Percentiles rank a stretch among this genome's conserved stretches.
These are phyloP conservation scores for Chaetomium fimeti DNA, from an alignment of 495 filamentous ascomycete species.

Conservation along the genomic window DNA sequence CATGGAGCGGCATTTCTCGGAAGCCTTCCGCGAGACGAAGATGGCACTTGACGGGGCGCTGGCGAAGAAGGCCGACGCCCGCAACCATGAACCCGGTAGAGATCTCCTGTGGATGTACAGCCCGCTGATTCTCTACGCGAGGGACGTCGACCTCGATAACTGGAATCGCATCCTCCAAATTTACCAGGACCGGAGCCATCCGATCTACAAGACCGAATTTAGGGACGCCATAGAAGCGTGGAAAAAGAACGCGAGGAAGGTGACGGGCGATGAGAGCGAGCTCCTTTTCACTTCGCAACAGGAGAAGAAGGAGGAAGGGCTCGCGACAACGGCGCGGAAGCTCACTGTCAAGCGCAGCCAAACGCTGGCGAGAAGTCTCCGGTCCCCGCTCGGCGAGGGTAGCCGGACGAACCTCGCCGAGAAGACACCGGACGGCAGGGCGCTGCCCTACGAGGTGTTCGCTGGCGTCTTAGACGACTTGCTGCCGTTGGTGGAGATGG, in stretches of 20 bases:
- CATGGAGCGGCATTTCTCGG: conserved; percentile 75
- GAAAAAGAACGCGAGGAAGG: conserved; percentile 77
- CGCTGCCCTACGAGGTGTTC: conserved; percentile 81
- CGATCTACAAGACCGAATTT: conserved; percentile 80
- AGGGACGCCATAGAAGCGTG: conserved; percentile 73
- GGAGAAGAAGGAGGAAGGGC: conserved; percentile 73
- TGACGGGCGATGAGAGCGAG: conserved; percentile 80
- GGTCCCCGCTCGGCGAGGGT: conserved; percentile 63
- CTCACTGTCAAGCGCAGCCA: conserved; percentile 86
- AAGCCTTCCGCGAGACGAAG: conserved; percentile 64
- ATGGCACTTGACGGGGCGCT: conserved; percentile 54
- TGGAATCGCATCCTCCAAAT: conserved; percentile 76
- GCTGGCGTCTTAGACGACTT: conserved; percentile 74
- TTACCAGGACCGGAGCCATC: conserved; percentile 73
- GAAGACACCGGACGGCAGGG: conserved; percentile 62
- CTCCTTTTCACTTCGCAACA: conserved; percentile 83
- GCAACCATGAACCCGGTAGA: conserved; percentile 53
- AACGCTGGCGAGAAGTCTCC: conserved; percentile 74
- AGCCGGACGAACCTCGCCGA: conserved; percentile 55
- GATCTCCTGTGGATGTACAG: conserved; percentile 76
- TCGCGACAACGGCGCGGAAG: conserved; percentile 78
- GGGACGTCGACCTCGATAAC: conserved; percentile 74
- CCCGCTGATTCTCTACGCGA: conserved; percentile 77
- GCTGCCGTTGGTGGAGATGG: conserved; percentile 73
- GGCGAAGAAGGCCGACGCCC: conserved; percentile 54